phyloP scores from a whole-genome alignment of 2,329 filamentous ascomycete species.

The Fusarium sp. region DNA sequence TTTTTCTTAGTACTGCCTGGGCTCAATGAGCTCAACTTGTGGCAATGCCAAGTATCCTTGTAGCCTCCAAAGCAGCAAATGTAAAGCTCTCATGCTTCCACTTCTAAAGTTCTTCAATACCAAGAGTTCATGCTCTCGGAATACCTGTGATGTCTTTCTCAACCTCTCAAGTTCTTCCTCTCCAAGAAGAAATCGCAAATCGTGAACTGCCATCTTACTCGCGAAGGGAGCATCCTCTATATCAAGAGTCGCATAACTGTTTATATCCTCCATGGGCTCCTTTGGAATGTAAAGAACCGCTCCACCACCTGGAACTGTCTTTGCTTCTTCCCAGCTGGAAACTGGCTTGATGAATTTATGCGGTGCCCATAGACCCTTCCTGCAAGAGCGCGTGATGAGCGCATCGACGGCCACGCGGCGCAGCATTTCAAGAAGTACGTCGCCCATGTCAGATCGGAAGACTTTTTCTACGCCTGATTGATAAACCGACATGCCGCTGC shows the following conservation, averaged over 20 bases:
- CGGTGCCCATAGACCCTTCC: conserved; percentile 1
- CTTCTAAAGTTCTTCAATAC: conserved; percentile 57
- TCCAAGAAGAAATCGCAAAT: conserved; percentile 65
- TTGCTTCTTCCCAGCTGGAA: conserved; percentile 59
- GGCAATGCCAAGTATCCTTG: conserved; percentile 63
- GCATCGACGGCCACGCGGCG: conserved; percentile 60
- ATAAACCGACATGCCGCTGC: conserved; percentile 46
- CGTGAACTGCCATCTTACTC: conserved; percentile 63
- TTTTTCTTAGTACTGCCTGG: background rate
- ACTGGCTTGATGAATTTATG: conserved; percentile 58
- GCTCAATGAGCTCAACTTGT: background rate
- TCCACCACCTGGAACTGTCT: conserved; percentile 55
- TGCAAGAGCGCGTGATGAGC: conserved; percentile 51
- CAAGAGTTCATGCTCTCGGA: conserved; percentile 56
- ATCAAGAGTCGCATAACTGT: conserved; percentile 61
- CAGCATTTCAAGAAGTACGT: conserved; percentile 63
- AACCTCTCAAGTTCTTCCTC: conserved; percentile 58
- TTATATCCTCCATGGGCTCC: conserved; percentile 42
- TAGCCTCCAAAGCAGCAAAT: conserved; percentile 68
- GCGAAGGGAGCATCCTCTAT: conserved; percentile 52
- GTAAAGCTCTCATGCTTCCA: conserved; percentile 57
- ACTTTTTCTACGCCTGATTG: conserved; percentile 12
- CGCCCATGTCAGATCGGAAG: conserved; percentile 67
- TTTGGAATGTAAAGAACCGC: conserved; percentile 60
- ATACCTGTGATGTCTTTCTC: conserved; percentile 49